These are phyloP conservation scores for Aegilops longissima DNA, from an alignment of 176 grass and related monocot species.

Conservation along the genomic window DNA sequence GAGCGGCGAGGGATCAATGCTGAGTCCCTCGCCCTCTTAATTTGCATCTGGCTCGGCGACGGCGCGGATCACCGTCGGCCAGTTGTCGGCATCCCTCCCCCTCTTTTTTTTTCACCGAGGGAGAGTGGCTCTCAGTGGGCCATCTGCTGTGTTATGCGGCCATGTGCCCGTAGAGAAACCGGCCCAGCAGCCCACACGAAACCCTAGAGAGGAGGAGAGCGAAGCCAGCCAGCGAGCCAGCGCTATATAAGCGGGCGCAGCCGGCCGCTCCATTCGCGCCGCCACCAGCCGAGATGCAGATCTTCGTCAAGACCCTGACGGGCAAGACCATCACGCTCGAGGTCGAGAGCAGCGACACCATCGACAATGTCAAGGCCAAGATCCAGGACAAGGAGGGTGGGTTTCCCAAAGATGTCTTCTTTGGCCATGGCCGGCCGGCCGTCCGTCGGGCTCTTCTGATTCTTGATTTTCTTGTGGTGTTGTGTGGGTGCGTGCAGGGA, in stretches of 20 bases:
- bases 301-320: constrained; percentile 97
- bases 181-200: not conserved
- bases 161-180: not conserved
- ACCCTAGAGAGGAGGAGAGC: not conserved
- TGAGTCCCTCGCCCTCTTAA: too few relatives aligned
- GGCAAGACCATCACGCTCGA: constrained; percentile 98
- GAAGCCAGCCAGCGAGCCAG: not conserved
- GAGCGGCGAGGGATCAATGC: too few relatives aligned
- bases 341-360: constrained; percentile 97
- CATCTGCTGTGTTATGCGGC: too few relatives aligned
- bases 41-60: too few relatives aligned
- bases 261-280: not conserved
- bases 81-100: too few relatives aligned
- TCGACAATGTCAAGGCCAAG: constrained; percentile 99
- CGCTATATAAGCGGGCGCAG: not conserved
- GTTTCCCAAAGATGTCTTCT: not conserved
- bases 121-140: too few relatives aligned
- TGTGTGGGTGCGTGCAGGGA: constrained; percentile 31
- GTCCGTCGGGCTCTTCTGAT: too few relatives aligned
- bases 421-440: too few relatives aligned
- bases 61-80: too few relatives aligned
- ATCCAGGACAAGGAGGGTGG: constrained; percentile 97
- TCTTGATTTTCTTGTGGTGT: too few relatives aligned
- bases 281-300: constrained; percentile 74
- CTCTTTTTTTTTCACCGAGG: too few relatives aligned